These are phyloP conservation scores for Chrysanthemum lavandulifolium DNA, from an alignment of 129 eudicot species.

Conservation along the genomic window DNA sequence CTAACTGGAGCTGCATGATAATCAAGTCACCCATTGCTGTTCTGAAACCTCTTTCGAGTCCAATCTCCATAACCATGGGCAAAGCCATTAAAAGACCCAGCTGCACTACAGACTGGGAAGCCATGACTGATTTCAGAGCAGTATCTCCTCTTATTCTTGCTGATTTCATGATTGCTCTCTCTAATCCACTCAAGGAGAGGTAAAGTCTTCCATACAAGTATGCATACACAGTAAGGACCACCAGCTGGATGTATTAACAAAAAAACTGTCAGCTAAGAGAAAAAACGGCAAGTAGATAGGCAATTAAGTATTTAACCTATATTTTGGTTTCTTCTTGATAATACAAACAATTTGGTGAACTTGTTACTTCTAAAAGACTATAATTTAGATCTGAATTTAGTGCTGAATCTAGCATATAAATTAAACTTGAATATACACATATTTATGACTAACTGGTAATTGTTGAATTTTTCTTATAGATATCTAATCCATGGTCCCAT, in stretches of 20 bases:
- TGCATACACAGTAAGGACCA: constrained; percentile 81
- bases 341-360: neutral
- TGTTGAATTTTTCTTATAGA: constrained; percentile 1
- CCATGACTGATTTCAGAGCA: constrained; percentile 79
- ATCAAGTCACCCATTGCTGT: constrained; percentile 78
- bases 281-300: constrained; percentile 18
- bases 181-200: constrained; percentile 84
- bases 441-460: constrained; percentile 5
- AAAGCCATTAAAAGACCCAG: constrained; percentile 84
- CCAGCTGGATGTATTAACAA: constrained; percentile 53
- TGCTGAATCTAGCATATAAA: neutral
- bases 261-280: constrained; percentile 16
- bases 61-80: constrained; percentile 98
- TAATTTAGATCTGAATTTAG: neutral
- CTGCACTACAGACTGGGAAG: constrained; percentile 86
- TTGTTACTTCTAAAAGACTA: constrained; percentile 2
- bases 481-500: constrained; percentile 2
- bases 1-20: constrained; percentile 90
- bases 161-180: constrained; percentile 57
- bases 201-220: constrained; percentile 83
- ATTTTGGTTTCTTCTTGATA: neutral
- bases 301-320: constrained; percentile 1
- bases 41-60: constrained; percentile 88
- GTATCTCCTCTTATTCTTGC: constrained; percentile 70
- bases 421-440: neutral